Evolutionary conservation across 352 stramenopile species (phyloP), one percentile per base, ranked within the genome.

Genomic region (Thraustochytrium aureum): DNA sequence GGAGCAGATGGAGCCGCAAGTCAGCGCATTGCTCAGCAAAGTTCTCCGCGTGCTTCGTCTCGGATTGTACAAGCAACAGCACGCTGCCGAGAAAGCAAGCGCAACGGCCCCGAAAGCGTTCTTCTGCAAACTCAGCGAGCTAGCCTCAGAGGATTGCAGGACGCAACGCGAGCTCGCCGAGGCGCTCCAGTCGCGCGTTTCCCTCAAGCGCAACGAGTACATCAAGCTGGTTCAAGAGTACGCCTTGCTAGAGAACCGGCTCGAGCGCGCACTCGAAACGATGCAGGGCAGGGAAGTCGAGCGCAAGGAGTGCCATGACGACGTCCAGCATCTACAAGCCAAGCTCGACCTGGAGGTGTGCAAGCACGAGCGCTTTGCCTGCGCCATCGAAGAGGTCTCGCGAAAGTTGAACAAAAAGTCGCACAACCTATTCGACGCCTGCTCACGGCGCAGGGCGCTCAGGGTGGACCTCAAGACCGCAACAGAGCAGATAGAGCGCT

Each of bases 181-280:
- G n/a, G n/a, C n/a, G n/a, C 47, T 56, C 17, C 17, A 56, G 26
- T 56, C 47, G 47, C 17, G 26, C 17, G 69, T 79, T 6, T 30
- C 30, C 12, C 20, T 50, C 22, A 35, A 39, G 56, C 35, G 41
- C 5, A 52, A 74, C 56, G 52, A 79, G 32, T 79, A 79, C 41
- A 5, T 54, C 26, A 47, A 72, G 20, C 32, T 73, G 22, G 69
- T 79, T 6, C 7, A 74, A 2, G 17, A 74, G 32, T 79, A 65
- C 54, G 47, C 69, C n/a, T n/a, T 30, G 17, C n/a, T 79, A 3
- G 69, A 79, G 33, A n/a, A 79, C n/a, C n/a, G 50, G 4, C 69
- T 79, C n/a, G 69, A 79, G 33, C 26, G 5, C 2, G 17, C 41
- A 12, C 35, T 79, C 6, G 50, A 79, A 74, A 26, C 43, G 12